Evolutionary conservation across 345 rosid species (phyloP).

Genomic region (Bruguiera sexangula): DNA sequence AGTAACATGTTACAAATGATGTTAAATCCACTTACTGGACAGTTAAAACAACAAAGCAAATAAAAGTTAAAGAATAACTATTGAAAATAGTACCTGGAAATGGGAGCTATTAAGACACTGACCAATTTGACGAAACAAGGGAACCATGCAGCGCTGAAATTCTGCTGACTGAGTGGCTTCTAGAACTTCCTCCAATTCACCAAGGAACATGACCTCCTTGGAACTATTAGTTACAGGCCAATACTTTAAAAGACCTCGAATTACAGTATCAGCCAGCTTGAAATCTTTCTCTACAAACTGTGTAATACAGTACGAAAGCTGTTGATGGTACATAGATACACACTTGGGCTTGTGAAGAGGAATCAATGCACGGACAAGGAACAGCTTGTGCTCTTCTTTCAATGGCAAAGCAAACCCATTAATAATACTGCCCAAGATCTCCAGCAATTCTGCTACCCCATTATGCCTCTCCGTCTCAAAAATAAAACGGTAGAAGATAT

Average conservation of each 20-base stretch:
- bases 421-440: slow-evolving; percentile 75
- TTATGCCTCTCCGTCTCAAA: slow-evolving; percentile 66
- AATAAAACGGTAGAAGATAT: slow-evolving; percentile 64
- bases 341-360: slow-evolving; percentile 80
- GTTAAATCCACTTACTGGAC: not conserved
- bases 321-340: slow-evolving; percentile 63
- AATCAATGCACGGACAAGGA: slow-evolving; percentile 67
- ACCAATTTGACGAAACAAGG: slow-evolving; percentile 55
- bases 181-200: slow-evolving; percentile 78
- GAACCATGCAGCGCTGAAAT: slow-evolving; percentile 75
- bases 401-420: slow-evolving; percentile 64
- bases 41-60: not conserved
- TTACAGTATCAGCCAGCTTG: slow-evolving; percentile 73
- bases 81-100: slow-evolving; percentile 56
- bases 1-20: not conserved
- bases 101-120: slow-evolving; percentile 72
- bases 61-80: not conserved
- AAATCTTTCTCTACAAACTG: slow-evolving; percentile 81
- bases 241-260: slow-evolving; percentile 67
- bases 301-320: slow-evolving; percentile 70
- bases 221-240: slow-evolving; percentile 79
- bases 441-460: slow-evolving; percentile 69
- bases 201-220: slow-evolving; percentile 79
- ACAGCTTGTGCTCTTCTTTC: slow-evolving; percentile 84
- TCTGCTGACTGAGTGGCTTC: slow-evolving; percentile 81